These are phyloP conservation scores for Thelonectria olida DNA, from an alignment of 2,329 filamentous ascomycete species.

Conservation along the genomic window DNA sequence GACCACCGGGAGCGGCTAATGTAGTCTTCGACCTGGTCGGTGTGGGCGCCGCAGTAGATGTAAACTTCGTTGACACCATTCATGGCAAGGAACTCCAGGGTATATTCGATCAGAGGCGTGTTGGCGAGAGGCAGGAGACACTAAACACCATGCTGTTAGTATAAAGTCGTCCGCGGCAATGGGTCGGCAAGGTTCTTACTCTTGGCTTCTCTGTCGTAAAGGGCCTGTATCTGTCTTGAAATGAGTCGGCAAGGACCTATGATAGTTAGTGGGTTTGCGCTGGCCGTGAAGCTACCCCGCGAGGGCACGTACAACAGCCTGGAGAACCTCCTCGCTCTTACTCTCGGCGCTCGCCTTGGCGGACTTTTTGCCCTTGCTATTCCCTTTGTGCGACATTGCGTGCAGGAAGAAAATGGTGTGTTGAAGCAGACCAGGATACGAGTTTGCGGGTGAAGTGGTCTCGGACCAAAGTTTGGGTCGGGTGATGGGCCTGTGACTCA, in stretches of 20 bases:
- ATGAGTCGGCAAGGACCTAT: constrained; percentile 91
- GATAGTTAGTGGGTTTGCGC: constrained; percentile 31
- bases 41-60: constrained; percentile 89
- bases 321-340: constrained; percentile 67
- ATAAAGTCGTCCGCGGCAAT: neutral
- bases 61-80: constrained; percentile 95
- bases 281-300: constrained; percentile 38
- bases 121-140: constrained; percentile 95
- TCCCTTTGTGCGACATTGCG: constrained; percentile 58
- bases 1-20: constrained; percentile 81
- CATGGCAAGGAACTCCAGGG: constrained; percentile 93
- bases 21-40: constrained; percentile 87
- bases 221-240: constrained; percentile 89
- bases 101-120: constrained; percentile 95
- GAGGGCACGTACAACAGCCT: constrained; percentile 60
- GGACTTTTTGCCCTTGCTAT: constrained; percentile 62
- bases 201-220: constrained; percentile 90
- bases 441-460: constrained; percentile 27
- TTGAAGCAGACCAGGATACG: constrained; percentile 19
- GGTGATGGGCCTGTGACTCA: constrained; percentile 44
- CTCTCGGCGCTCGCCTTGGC: constrained; percentile 60
- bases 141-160: constrained; percentile 55
- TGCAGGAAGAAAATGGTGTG: constrained; percentile 22
- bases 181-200: constrained; percentile 60
- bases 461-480: constrained; percentile 32